Evolutionary conservation across 768 basidiomycete species (phyloP), one percentile per base, ranked within the genome.

Genomic region (Boletales sp.): DNA sequence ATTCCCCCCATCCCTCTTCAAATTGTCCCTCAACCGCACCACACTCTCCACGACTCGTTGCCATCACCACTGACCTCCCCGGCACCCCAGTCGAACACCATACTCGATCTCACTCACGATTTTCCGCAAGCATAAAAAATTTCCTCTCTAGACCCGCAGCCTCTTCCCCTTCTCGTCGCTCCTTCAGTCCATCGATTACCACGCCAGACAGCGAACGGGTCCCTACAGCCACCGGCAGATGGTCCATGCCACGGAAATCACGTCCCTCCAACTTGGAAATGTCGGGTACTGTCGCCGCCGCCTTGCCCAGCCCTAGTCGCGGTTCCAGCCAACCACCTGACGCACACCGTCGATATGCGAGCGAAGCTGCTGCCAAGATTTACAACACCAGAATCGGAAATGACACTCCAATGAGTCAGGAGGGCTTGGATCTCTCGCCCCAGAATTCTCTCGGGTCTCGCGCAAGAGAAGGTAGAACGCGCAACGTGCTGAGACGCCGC

Each of bases 91-190:
- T 15, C 10, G 60, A 61, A 34, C 39, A 50, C 15, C 59, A 54
- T 10, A 40, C 45, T 2, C 53, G 50, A 13, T 46, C 53, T 18
- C 48, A 53, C 14, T 62, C 64, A 10, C 54, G 61, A 10, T 31
- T 69, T 9, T 41, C 65, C 3, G 31, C 56, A n/a, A 60, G 54
- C 33, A 67, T 74, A 40, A 73, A 72, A 60, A 67, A 62, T 10
- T 60, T 75, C 1, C 59, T 75, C 11, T 60, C 65, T 1, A 73
- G 66, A 45, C 69, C 72, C 6, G 55, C 63, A 1, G 43, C 59
- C 1, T 53, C 56, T 0, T 65, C 63, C 0, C 54, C 61, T 18
- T 55, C 65, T 1, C 59, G 63, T 0, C 41, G 58, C 41, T 57
- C 65, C n/a, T 33, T 60, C 21, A 54, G 52, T 6, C 65, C 66